Conservation (phyloP, 1,284 basidiomycete species). For the Rhodotorula sp. region DNA sequence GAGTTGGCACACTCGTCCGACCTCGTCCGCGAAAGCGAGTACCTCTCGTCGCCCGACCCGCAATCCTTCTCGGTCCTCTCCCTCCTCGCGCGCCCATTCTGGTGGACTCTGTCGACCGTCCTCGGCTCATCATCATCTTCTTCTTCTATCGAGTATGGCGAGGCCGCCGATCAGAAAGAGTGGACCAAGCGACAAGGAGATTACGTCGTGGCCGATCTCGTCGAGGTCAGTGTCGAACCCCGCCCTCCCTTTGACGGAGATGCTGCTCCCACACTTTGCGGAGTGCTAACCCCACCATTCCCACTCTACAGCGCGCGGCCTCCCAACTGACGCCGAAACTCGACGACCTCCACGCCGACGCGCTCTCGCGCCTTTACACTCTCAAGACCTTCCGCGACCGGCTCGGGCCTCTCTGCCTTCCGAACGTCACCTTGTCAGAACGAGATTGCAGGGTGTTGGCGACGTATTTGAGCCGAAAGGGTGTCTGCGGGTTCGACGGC, state of each 20-base stretch:
- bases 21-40: conserved; percentile 28
- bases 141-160: conserved; percentile 9
- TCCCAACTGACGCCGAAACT: conserved; percentile 11
- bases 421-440: conserved; percentile 19
- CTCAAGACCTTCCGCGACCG: conserved; percentile 16
- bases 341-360: conserved; percentile 17
- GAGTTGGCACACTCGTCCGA: conserved; percentile 27
- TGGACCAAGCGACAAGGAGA: conserved; percentile 37
- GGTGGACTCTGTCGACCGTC: conserved; percentile 39
- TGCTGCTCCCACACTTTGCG: background rate
- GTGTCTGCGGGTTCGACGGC: conserved; percentile 26
- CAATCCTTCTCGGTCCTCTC: conserved; percentile 26
- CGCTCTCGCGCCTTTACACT: conserved; percentile 36
- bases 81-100: conserved; percentile 38
- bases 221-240: conserved; percentile 32
- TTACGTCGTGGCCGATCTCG: conserved; percentile 40
- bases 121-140: conserved; percentile 3
- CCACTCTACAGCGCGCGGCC: conserved; percentile 21
- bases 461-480: conserved; percentile 15
- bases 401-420: conserved; percentile 19
- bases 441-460: conserved; percentile 28
- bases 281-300: background rate
- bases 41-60: conserved; percentile 10
- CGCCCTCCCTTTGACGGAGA: background rate
- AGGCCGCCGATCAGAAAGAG: conserved; percentile 35